Conservation (phyloP, 306 rosid genomes). For the Quercus agrifolia region DNA sequence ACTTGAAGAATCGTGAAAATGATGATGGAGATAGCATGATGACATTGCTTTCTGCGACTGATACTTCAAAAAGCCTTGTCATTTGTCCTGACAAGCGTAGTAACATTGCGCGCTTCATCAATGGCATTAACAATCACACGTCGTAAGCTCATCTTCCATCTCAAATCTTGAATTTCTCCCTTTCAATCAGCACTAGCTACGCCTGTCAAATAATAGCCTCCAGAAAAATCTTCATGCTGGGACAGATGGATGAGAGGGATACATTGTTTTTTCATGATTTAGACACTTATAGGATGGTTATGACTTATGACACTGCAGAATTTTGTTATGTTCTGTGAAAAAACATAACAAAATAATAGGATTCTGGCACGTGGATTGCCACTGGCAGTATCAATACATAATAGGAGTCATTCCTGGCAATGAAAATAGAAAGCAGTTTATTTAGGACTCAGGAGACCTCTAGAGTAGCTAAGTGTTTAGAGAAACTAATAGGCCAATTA, state of each 20-base stretch:
- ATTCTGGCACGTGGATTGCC: neutral
- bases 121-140: conserved; percentile 90
- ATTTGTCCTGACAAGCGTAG: conserved; percentile 85
- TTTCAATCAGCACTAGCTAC: neutral
- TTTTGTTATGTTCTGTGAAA: neutral
- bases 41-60: conserved; percentile 78
- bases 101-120: conserved; percentile 90
- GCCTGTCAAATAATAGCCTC: neutral
- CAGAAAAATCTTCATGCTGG: neutral
- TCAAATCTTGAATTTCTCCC: neutral
- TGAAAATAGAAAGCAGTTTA: neutral
- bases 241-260: neutral
- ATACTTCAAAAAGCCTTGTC: conserved; percentile 69
- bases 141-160: conserved; percentile 52
- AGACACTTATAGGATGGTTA: neutral
- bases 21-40: conserved; percentile 96
- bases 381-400: neutral
- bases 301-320: neutral
- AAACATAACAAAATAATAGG: neutral
- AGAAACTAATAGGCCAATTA: neutral
- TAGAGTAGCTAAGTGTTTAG: neutral
- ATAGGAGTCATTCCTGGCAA: neutral
- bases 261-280: neutral
- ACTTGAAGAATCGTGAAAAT: conserved; percentile 69
- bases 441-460: neutral